Evolutionary conservation across 2,329 filamentous ascomycete genomes (phyloP).

Genomic region (Calonectria hawksworthii): DNA sequence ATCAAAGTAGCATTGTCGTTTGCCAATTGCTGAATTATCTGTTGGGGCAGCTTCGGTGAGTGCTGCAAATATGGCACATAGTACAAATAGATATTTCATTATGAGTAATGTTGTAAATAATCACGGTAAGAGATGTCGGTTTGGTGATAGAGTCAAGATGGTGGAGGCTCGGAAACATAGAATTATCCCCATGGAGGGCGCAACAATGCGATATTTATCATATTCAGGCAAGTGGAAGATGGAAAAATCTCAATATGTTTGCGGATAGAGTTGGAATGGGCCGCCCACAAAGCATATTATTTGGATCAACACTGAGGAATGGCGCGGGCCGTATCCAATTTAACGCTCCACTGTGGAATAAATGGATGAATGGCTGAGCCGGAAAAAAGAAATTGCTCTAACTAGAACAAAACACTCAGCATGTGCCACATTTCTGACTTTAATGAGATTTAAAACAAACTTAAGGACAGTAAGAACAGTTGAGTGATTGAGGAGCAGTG

Average conservation of each 20-base stretch:
- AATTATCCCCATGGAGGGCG: no score
- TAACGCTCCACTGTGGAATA: not conserved
- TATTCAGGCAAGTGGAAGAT: not conserved
- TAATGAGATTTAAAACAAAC: not conserved
- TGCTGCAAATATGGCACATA: not conserved
- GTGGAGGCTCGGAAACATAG: not conserved
- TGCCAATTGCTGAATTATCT: not conserved
- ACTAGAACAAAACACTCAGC: not conserved
- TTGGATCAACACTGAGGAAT: not conserved
- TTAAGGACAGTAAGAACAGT: no score
- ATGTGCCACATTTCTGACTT: not conserved
- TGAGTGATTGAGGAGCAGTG: not conserved
- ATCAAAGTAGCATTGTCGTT: not conserved
- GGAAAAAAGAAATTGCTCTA: not conserved
- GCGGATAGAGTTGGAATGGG: not conserved
- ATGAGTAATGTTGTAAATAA: not conserved
- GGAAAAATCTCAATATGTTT: not conserved
- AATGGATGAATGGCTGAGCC: not conserved
- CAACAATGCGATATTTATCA: not conserved
- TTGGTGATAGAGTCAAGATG: no score
- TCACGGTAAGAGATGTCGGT: no score
- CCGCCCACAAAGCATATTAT: not conserved
- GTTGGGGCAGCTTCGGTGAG: not conserved
- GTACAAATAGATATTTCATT: not conserved
- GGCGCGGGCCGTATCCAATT: not conserved